These are phyloP conservation scores for Erysiphe pisi DNA, from an alignment of 2,329 filamentous ascomycete genomes.

Conservation along the genomic window DNA sequence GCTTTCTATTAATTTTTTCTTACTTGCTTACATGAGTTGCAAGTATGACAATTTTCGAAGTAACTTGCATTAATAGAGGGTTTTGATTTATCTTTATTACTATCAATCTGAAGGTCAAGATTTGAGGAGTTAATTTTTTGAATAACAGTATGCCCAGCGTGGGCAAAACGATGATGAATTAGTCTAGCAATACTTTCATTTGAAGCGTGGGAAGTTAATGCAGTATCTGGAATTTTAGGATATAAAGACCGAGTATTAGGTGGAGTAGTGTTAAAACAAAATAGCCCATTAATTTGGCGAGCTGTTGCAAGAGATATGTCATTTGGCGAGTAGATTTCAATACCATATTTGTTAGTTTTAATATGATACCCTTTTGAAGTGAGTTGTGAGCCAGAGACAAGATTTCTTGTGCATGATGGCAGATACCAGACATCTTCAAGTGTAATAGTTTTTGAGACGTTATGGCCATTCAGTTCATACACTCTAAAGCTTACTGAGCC, in stretches of 20 bases:
- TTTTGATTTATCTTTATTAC: background rate
- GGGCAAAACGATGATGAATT: background rate
- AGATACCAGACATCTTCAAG: conserved; percentile 8
- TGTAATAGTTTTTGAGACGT: background rate
- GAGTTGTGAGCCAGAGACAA: conserved; percentile 6
- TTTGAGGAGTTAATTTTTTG: background rate
- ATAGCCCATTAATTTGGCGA: background rate
- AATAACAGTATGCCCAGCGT: background rate
- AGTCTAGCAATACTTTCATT: background rate
- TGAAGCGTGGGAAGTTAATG: background rate
- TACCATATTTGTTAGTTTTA: background rate
- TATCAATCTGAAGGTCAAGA: background rate
- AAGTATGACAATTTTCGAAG: conserved; percentile 2
- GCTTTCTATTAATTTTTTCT: background rate
- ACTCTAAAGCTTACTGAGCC: background rate
- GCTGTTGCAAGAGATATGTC: background rate
- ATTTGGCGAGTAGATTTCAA: background rate
- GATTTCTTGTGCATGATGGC: conserved; percentile 22
- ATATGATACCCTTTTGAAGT: conserved; percentile 12
- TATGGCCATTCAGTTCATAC: background rate
- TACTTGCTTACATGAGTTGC: conserved; percentile 10
- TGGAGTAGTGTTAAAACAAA: background rate
- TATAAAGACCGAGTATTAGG: background rate
- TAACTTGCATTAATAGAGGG: background rate
- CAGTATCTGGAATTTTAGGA: background rate